phyloP scores from a whole-genome alignment of 306 rosid genomes.

The Sesbania bispinosa region DNA sequence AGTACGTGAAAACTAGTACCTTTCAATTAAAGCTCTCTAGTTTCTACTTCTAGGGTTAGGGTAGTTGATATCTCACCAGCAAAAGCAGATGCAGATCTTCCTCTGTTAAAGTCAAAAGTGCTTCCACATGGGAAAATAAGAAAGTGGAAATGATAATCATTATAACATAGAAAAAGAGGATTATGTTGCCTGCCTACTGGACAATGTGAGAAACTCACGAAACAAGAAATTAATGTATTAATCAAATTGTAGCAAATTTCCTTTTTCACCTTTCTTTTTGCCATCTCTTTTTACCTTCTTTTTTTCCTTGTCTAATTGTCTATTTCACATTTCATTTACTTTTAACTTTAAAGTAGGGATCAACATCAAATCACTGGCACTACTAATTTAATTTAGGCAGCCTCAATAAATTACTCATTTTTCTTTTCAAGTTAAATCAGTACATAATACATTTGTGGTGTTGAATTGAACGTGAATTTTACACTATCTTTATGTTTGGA shows the following conservation, averaged over 20 bases:
- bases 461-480: too few relatives aligned
- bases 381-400: not conserved
- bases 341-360: not conserved
- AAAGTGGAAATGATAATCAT: too few relatives aligned
- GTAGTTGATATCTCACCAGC: slow-evolving; percentile 25
- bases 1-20: too few relatives aligned
- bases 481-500: too few relatives aligned
- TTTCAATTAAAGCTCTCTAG: slow-evolving; percentile 20
- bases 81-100: slow-evolving; percentile 29
- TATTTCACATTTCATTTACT: slow-evolving; percentile 25
- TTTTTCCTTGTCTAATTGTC: slow-evolving; percentile 24
- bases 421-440: too few relatives aligned
- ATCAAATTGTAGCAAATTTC: slow-evolving; percentile 11
- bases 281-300: slow-evolving; percentile 20
- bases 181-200: slow-evolving; percentile 49
- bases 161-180: slow-evolving; percentile 32
- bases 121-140: slow-evolving; percentile 30
- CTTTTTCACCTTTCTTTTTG: slow-evolving; percentile 12
- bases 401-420: too few relatives aligned
- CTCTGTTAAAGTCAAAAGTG: slow-evolving; percentile 36
- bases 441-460: too few relatives aligned
- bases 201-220: slow-evolving; percentile 38
- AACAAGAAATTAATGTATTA: slow-evolving; percentile 31
- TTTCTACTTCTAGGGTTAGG: slow-evolving; percentile 20
- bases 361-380: too few relatives aligned